Evolutionary conservation across 352 stramenopile species (phyloP), one percentile per base, ranked within the genome.

Genomic region (Pythium catenulatum): DNA sequence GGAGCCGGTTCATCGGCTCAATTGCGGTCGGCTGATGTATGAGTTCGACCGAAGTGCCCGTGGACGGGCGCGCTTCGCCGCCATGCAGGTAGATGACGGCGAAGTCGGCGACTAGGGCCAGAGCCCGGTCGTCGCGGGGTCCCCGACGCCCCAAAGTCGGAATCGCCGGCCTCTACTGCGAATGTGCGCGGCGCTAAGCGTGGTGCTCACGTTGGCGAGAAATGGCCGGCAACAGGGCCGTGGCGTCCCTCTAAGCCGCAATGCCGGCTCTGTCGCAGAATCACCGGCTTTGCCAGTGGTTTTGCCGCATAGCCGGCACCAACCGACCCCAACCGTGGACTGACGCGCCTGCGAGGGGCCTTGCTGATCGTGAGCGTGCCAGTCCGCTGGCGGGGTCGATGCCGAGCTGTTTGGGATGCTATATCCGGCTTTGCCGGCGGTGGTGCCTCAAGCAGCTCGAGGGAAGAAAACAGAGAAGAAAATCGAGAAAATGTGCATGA

Each of bases 11-110:
- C 4, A 52, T 6, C 27, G 48, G 9, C 56, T 87, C 1, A 66
- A 78, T 11, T 87, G 79, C 65, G 79, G 79, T 14, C 21, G 14
- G 14, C 52, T 90, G 1, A 19, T 90, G 3, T 83, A 56, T 61
- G 75, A 88, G 36, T 88, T 87, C 56, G 61, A 88, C 45, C 21
- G 56, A 69, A 81, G 78, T 45, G 66, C 65, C 0, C 6, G 46
- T n/a, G 77, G 48, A 2, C 23, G 48, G 30, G 61, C 77, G 1
- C 77, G 77, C 2, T 84, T 78, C 30, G 48, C 48, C 19, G 77
- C 77, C 11, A 78, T 84, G 77, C 77, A 84, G n/a, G 59, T 74
- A 6, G 59, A 74, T n/a, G 74, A 82, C 21, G 72, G 69, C 39
- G 41, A 30, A 30, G 52, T 32, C 23, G 52, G 23, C 52, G 30